phyloP scores from a whole-genome alignment of 352 stramenopile genomes.

The Phytophthora sansomeana region DNA sequence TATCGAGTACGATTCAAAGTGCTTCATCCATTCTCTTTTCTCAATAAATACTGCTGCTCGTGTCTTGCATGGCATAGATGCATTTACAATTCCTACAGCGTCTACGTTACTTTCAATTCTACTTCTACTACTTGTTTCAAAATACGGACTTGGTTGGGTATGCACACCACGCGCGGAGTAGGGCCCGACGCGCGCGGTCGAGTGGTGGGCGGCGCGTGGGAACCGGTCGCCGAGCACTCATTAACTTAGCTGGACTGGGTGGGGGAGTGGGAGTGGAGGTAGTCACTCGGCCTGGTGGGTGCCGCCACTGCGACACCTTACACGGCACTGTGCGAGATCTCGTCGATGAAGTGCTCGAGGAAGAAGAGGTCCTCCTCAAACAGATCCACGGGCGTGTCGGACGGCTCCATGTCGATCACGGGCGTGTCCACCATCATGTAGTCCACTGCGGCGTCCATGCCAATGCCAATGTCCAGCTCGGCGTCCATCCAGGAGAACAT shows the following conservation, averaged over 20 bases:
- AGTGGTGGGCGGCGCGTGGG: conserved; percentile 3
- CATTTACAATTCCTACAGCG: conserved; percentile 41
- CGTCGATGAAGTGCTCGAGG: conserved; percentile 82
- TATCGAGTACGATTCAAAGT: conserved; percentile 32
- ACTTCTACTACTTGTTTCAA: conserved; percentile 48
- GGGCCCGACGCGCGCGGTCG: background rate
- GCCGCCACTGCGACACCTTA: conserved; percentile 15
- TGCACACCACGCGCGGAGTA: conserved; percentile 18
- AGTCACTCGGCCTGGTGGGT: conserved; percentile 3
- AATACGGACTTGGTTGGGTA: conserved; percentile 37
- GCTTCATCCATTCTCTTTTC: conserved; percentile 15
- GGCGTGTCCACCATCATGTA: conserved; percentile 82
- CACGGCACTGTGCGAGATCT: conserved; percentile 67
- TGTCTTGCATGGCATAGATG: conserved; percentile 24
- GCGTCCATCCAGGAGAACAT: conserved; percentile 80
- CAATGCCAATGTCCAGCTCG: conserved; percentile 74
- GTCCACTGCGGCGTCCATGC: conserved; percentile 72
- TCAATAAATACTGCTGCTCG: conserved; percentile 34
- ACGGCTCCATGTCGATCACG: conserved; percentile 79
- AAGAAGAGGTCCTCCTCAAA: conserved; percentile 86
- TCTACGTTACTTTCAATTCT: conserved; percentile 41
- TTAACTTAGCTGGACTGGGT: conserved; percentile 39
- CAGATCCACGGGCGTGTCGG: conserved; percentile 74
- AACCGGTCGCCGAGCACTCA: background rate
- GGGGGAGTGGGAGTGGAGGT: conserved; percentile 2